A percentile compares a stretch with the other conserved stretches of the same genome.
Conservation (phyloP, 2,329 filamentous ascomycete species). For the Sporothrix globosa region DNA sequence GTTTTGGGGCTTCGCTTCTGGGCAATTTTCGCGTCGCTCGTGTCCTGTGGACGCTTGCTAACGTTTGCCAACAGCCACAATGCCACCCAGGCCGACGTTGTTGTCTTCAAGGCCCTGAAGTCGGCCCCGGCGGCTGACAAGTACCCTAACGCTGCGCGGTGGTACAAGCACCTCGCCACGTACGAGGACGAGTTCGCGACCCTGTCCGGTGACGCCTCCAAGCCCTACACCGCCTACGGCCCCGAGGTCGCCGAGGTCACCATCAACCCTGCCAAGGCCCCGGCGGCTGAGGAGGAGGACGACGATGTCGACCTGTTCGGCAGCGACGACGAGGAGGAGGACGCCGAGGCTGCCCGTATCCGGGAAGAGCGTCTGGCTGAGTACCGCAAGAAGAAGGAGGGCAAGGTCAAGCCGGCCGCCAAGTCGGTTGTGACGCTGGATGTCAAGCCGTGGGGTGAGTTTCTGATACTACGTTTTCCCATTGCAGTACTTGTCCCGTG, state of each 20-base stretch:
- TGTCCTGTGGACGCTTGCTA: not conserved
- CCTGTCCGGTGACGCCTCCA: slow-evolving; percentile 87
- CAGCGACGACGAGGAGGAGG: slow-evolving; percentile 91
- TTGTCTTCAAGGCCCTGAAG: slow-evolving; percentile 87
- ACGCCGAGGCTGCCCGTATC: slow-evolving; percentile 79
- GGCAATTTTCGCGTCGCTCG: not conserved
- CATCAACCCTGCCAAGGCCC: slow-evolving; percentile 83
- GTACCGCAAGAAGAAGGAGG: slow-evolving; percentile 96
- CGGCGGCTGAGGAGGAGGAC: slow-evolving; percentile 70
- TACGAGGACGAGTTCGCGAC: slow-evolving; percentile 91
- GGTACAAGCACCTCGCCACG: slow-evolving; percentile 98
- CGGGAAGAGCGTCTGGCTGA: slow-evolving; percentile 89
- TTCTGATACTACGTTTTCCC: not conserved
- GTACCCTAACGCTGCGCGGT: slow-evolving; percentile 92
- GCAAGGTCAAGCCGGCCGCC: slow-evolving; percentile 86
- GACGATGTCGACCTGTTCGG: slow-evolving; percentile 94
- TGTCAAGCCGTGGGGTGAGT: slow-evolving; percentile 81
- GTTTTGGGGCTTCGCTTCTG: too few relatives aligned
- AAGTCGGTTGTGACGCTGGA: slow-evolving; percentile 97
- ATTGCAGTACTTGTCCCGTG: not conserved
- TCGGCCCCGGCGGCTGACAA: slow-evolving; percentile 76
- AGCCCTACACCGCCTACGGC: slow-evolving; percentile 87
- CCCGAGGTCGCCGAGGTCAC: slow-evolving; percentile 78
- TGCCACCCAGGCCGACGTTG: slow-evolving; percentile 94
- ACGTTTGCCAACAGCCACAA: slow-evolving; percentile 48